phyloP scores from a whole-genome alignment of 176 grass and related monocot species.

The Rhynchospora pubera region DNA sequence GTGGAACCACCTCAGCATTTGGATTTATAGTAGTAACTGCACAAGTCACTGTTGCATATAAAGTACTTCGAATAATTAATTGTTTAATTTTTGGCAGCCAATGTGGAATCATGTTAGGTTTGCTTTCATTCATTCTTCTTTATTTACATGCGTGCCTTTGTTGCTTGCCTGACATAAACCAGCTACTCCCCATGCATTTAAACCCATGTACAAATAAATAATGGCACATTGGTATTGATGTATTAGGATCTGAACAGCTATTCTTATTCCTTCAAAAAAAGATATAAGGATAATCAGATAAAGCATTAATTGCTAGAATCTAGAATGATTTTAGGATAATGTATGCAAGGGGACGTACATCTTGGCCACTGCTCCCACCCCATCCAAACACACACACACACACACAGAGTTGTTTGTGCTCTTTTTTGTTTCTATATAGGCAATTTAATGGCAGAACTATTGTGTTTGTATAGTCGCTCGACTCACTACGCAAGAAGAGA shows the following conservation, averaged over 20 bases:
- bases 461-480: not conserved
- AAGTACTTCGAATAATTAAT: not conserved
- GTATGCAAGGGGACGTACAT: not conserved
- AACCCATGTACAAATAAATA: not conserved
- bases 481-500: not conserved
- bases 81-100: slow-evolving; percentile 10
- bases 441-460: not conserved
- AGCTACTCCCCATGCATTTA: not conserved
- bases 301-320: not conserved
- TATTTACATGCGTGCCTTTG: slow-evolving; percentile 6
- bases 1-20: slow-evolving; percentile 22
- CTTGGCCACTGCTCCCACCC: slow-evolving; percentile 3
- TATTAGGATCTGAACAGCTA: not conserved
- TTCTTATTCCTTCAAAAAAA: not conserved
- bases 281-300: not conserved
- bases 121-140: slow-evolving; percentile 16
- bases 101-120: slow-evolving; percentile 20
- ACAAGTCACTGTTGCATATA: not conserved
- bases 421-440: not conserved
- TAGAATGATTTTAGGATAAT: too few species aligned
- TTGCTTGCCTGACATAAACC: not conserved
- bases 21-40: not conserved
- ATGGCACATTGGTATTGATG: not conserved
- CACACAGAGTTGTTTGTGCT: not conserved
- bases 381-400: not conserved